phyloP scores from a whole-genome alignment of 345 rosid genomes.

The Salix viminalis region DNA sequence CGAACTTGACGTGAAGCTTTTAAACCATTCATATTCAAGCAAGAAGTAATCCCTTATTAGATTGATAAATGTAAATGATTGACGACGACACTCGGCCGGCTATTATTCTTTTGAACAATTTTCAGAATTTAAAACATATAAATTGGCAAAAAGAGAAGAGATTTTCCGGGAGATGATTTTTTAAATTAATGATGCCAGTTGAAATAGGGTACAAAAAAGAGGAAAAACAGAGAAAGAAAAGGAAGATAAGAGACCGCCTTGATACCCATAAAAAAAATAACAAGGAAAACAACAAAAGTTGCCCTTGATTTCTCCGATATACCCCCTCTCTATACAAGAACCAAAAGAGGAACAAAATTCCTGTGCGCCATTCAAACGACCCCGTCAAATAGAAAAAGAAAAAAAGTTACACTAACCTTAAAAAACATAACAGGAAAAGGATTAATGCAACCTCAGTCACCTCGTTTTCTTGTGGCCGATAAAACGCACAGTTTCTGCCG shows the following conservation, averaged over 20 bases:
- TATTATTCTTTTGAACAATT: no score
- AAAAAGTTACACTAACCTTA: conserved; percentile 1
- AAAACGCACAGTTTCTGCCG: background rate
- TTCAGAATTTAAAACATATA: no score
- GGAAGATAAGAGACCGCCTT: background rate
- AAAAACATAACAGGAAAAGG: conserved; percentile 22
- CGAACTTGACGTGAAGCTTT: no score
- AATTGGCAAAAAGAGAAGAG: background rate
- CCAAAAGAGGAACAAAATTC: conserved; percentile 21
- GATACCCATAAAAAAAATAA: background rate
- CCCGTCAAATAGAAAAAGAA: background rate
- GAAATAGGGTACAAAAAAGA: conserved; percentile 6
- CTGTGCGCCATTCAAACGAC: conserved; percentile 15
- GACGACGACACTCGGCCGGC: no score
- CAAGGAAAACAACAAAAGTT: background rate
- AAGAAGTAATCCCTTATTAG: background rate
- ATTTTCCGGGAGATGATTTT: conserved; percentile 2
- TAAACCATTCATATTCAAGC: background rate
- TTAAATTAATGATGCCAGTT: conserved; percentile 16
- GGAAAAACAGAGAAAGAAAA: background rate
- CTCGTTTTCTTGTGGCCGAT: background rate
- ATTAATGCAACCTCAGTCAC: background rate
- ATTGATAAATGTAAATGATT: no score
- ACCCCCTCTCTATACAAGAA: conserved; percentile 26
- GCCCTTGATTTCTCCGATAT: conserved; percentile 16